Evolutionary conservation across 1,139 yeast genomes (phyloP).

Genomic region (Magnusiomyces tetraspermus): DNA sequence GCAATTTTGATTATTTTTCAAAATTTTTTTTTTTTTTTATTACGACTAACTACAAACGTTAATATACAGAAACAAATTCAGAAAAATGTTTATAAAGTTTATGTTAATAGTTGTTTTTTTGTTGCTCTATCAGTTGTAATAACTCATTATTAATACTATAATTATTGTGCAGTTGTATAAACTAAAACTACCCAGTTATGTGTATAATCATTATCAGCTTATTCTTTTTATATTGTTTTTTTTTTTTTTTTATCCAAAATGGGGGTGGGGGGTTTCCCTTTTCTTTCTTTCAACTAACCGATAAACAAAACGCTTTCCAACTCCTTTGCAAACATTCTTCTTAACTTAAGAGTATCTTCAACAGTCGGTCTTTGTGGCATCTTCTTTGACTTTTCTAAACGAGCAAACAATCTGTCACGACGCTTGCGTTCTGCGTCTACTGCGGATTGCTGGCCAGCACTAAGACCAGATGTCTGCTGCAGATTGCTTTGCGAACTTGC

Average conservation of each 20-base stretch:
- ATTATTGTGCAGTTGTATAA: too few relatives aligned
- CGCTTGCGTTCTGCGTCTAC: conserved; percentile 16
- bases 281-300: neutral
- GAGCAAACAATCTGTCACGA: conserved; percentile 16
- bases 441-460: neutral
- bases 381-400: conserved; percentile 14
- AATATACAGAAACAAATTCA: neutral
- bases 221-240: neutral
- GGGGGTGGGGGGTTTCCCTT: too few relatives aligned
- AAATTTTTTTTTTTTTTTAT: neutral
- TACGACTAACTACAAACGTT: too few relatives aligned
- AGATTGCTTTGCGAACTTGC: neutral
- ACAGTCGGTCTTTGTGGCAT: conserved; percentile 27
- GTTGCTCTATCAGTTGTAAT: too few relatives aligned
- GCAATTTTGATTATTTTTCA: neutral
- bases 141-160: too few relatives aligned
- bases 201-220: too few relatives aligned
- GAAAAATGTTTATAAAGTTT: neutral
- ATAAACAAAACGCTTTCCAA: neutral
- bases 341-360: conserved; percentile 25
- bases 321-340: conserved; percentile 6
- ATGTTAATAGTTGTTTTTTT: too few relatives aligned
- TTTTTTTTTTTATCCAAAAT: neutral
- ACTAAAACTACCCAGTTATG: too few relatives aligned
- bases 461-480: neutral